Conservation (phyloP, 352 stramenopile species). For the Globisporangium irregulare region DNA sequence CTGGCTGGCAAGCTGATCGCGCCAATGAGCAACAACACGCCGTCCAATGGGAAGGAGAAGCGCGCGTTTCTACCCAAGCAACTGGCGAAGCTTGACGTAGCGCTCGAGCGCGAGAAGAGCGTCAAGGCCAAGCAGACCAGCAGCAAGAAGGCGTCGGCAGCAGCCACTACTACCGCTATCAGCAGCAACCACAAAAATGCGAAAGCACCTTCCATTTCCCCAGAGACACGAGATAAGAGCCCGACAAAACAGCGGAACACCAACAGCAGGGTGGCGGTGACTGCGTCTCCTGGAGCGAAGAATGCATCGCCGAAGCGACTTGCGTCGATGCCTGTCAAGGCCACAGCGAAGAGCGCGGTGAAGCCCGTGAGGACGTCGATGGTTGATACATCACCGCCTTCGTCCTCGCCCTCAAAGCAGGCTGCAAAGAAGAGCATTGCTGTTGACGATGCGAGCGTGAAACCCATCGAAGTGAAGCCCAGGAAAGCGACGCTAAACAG, state of each 20-base stretch:
- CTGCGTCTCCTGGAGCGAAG: not conserved
- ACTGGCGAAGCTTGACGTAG: slow-evolving; percentile 26
- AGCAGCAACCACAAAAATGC: not conserved
- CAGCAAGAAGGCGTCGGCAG: slow-evolving; percentile 5
- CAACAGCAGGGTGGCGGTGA: slow-evolving; percentile 6
- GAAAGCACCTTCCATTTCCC: not conserved
- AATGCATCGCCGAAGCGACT: slow-evolving; percentile 7
- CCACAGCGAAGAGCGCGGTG: not conserved
- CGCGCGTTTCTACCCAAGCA: slow-evolving; percentile 15
- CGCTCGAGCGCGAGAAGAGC: slow-evolving; percentile 26
- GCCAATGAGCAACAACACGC: not conserved
- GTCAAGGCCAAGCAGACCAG: not conserved
- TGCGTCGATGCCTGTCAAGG: slow-evolving; percentile 5
- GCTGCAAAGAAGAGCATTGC: not conserved
- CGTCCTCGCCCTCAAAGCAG: not conserved
- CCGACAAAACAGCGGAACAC: slow-evolving; percentile 9
- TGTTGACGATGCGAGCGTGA: not conserved
- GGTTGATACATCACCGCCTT: not conserved
- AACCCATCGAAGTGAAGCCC: slow-evolving; percentile 6
- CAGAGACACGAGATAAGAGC: slow-evolving; percentile 6
- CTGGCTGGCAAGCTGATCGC: not conserved
- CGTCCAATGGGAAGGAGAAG: slow-evolving; percentile 5
- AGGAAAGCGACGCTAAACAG: not conserved
- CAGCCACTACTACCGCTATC: not conserved
- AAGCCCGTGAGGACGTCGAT: not conserved